Conservation (phyloP, 192 early-diverging fungal species). For the Phycomyces blakesleeanus region DNA sequence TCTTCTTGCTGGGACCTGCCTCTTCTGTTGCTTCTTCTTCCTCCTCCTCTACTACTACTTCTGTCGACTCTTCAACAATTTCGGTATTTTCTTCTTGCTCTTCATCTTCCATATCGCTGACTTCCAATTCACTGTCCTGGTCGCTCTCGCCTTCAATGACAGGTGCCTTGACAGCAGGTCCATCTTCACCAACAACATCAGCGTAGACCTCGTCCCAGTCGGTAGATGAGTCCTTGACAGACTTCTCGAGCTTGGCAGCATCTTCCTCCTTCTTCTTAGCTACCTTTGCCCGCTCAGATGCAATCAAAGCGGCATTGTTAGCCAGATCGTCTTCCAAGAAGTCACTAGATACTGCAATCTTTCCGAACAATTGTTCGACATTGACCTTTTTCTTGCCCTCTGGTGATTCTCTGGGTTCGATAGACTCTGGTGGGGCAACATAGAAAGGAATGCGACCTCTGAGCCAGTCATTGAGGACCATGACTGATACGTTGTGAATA, state of each 20-base stretch:
- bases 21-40: constrained; percentile 24
- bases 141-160: constrained; percentile 42
- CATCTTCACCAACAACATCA: constrained; percentile 68
- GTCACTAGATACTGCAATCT: constrained; percentile 83
- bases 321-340: constrained; percentile 84
- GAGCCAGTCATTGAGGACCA: constrained; percentile 98
- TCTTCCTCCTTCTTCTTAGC: constrained; percentile 41
- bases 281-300: constrained; percentile 47
- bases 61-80: constrained; percentile 27
- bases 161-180: constrained; percentile 34
- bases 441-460: constrained; percentile 97
- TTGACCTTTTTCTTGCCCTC: constrained; percentile 28
- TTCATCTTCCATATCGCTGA: constrained; percentile 41
- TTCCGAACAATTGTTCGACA: constrained; percentile 87
- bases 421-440: constrained; percentile 67
- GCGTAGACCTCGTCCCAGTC: constrained; percentile 91
- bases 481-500: constrained; percentile 84
- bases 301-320: constrained; percentile 52
- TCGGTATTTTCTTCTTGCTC: constrained; percentile 34
- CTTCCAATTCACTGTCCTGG: constrained; percentile 47
- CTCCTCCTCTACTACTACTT: constrained; percentile 24
- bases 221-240: constrained; percentile 43
- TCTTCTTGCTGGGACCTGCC: constrained; percentile 17
- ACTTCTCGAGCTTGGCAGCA: constrained; percentile 35
- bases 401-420: constrained; percentile 8